These are phyloP conservation scores for Silene uniflora DNA, from an alignment of 148 eudicot genomes.

Conservation along the genomic window DNA sequence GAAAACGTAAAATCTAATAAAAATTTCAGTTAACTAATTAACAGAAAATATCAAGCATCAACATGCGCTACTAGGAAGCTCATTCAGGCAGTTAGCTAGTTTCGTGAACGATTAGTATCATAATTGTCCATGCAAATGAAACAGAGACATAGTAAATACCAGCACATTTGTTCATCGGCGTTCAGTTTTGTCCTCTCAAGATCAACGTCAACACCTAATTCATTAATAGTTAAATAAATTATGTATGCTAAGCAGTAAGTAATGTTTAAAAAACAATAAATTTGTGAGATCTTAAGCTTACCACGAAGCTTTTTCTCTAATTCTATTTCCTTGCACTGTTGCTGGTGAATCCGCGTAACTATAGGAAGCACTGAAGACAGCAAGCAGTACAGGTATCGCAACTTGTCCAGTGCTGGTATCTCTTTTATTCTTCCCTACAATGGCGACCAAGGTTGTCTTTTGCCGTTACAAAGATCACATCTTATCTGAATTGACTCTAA, in stretches of 20 bases:
- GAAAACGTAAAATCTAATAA: not conserved
- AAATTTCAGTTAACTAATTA: slow-evolving; percentile 1
- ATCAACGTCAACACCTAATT: slow-evolving; percentile 70
- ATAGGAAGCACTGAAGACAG: slow-evolving; percentile 87
- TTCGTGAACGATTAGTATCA: slow-evolving; percentile 1
- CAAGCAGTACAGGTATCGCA: slow-evolving; percentile 79
- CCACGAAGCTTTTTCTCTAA: slow-evolving; percentile 82
- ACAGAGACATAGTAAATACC: slow-evolving; percentile 39
- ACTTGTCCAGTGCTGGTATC: slow-evolving; percentile 71
- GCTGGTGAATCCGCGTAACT: slow-evolving; percentile 66
- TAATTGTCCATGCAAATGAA: slow-evolving; percentile 3
- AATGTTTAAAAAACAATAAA: slow-evolving; percentile 8
- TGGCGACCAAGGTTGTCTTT: slow-evolving; percentile 11
- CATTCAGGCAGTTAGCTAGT: not conserved
- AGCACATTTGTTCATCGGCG: slow-evolving; percentile 99
- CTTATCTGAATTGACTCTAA: not conserved
- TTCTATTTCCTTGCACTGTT: slow-evolving; percentile 82
- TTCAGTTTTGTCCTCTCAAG: slow-evolving; percentile 79
- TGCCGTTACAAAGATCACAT: not conserved
- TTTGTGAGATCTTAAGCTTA: slow-evolving; percentile 23
- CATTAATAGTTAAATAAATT: slow-evolving; percentile 15
- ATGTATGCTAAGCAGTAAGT: not conserved
- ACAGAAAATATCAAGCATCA: not conserved
- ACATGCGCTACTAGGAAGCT: not conserved
- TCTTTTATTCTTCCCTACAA: slow-evolving; percentile 72